phyloP scores from a whole-genome alignment of 2,329 filamentous ascomycete genomes.

The Beauveria asiatica region DNA sequence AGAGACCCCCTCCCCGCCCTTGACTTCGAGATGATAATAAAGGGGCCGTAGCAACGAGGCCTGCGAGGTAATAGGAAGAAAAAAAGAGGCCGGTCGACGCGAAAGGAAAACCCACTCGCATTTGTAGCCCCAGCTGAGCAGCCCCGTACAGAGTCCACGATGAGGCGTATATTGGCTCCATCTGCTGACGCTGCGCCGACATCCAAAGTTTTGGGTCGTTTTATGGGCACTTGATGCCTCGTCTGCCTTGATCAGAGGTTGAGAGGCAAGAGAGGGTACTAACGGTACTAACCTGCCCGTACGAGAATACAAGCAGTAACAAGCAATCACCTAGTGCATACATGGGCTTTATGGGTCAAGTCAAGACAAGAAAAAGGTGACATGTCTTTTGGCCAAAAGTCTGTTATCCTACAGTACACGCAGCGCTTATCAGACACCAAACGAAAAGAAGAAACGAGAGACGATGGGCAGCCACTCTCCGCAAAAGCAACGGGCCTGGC shows the following conservation, averaged over 20 bases:
- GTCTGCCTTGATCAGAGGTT: neutral
- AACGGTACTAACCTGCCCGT: neutral
- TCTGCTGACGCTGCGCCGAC: neutral
- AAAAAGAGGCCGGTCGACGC: neutral
- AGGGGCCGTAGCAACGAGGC: neutral
- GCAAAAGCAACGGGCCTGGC: neutral
- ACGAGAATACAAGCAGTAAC: no score
- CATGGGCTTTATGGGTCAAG: neutral
- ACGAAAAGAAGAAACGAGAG: neutral
- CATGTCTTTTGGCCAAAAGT: neutral
- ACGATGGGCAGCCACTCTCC: neutral
- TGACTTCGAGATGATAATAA: neutral
- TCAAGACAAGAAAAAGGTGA: neutral
- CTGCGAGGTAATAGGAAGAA: neutral
- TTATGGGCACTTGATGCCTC: constrained; percentile 2
- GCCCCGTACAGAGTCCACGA: neutral
- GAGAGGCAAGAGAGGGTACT: neutral
- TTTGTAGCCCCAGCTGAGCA: constrained; percentile 2
- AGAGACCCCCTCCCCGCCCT: neutral
- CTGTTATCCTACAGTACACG: neutral
- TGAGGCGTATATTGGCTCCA: constrained; percentile 5
- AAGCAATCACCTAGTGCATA: no score
- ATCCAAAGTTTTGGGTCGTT: neutral
- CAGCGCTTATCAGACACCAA: neutral
- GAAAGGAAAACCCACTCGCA: neutral